Percentiles rank a stretch among this genome's conserved stretches.
Evolutionary conservation across 2,329 filamentous ascomycete genomes (phyloP).

Genomic region (Ceratocystis colombiana): DNA sequence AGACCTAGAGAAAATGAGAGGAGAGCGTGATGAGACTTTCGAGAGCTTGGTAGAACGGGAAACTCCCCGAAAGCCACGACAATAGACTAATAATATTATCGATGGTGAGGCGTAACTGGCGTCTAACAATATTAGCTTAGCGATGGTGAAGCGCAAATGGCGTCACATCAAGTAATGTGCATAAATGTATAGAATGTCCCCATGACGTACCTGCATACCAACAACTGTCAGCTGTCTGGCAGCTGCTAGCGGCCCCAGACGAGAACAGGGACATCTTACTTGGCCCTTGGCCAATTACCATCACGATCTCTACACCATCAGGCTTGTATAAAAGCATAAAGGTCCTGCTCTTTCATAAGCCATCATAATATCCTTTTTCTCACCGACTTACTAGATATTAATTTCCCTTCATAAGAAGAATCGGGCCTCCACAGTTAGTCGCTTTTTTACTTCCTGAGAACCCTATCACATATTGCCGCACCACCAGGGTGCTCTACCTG

Average conservation of each 20-base stretch:
- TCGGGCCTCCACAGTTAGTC: background rate
- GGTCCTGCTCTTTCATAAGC: background rate
- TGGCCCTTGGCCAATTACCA: background rate
- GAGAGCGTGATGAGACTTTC: conserved; percentile 61
- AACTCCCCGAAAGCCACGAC: conserved; percentile 23
- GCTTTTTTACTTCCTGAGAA: background rate
- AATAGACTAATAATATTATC: background rate
- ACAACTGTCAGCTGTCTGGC: no score
- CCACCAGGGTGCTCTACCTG: background rate
- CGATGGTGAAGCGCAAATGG: no score
- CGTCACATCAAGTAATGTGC: no score
- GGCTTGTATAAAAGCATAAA: background rate
- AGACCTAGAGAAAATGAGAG: conserved; percentile 52
- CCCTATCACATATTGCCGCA: background rate
- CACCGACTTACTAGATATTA: background rate
- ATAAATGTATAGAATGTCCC: no score
- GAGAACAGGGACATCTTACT: no score
- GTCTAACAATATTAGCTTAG: background rate
- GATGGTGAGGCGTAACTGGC: no score
- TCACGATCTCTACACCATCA: background rate
- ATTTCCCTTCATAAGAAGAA: background rate
- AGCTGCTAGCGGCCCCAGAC: no score
- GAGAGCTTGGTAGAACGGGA: conserved; percentile 58
- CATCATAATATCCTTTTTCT: background rate
- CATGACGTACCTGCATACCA: no score